Conservation (phyloP, 768 basidiomycete species). For the Mycena kentingensis region DNA sequence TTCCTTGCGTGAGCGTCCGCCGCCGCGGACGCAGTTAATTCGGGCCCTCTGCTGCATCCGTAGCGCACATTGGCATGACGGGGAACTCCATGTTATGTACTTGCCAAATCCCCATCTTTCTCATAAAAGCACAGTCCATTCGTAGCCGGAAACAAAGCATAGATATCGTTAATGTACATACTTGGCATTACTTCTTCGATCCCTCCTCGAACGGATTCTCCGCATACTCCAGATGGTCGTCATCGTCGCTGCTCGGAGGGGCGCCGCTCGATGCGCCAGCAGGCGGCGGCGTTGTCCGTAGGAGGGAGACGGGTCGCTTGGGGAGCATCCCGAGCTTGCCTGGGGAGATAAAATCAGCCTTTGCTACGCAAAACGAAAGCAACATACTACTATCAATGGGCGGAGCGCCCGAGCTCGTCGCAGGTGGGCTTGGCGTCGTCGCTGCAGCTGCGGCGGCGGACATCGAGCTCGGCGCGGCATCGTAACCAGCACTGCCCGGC, state of each 20-base stretch:
- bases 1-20: too few relatives aligned
- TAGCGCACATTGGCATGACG: too few relatives aligned
- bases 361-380: neutral
- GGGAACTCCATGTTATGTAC: too few relatives aligned
- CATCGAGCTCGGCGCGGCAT: neutral
- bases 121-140: too few relatives aligned
- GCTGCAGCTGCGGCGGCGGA: neutral
- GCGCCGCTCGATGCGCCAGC: conserved; percentile 18
- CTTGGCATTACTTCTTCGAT: conserved; percentile 18
- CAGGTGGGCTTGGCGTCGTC: conserved; percentile 20
- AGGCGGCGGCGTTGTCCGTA: conserved; percentile 33
- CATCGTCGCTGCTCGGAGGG: conserved; percentile 31
- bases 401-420: conserved; percentile 23
- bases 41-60: too few relatives aligned
- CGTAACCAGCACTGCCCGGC: conserved; percentile 16
- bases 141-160: too few relatives aligned
- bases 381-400: conserved; percentile 38
- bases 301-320: conserved; percentile 70
- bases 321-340: conserved; percentile 73
- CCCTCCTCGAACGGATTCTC: conserved; percentile 75
- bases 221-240: conserved; percentile 68
- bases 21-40: too few relatives aligned
- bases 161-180: too few relatives aligned
- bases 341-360: conserved; percentile 21
- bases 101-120: too few relatives aligned